These are phyloP conservation scores for Globisporangium emineosum DNA, from an alignment of 352 stramenopile genomes.

Conservation along the genomic window DNA sequence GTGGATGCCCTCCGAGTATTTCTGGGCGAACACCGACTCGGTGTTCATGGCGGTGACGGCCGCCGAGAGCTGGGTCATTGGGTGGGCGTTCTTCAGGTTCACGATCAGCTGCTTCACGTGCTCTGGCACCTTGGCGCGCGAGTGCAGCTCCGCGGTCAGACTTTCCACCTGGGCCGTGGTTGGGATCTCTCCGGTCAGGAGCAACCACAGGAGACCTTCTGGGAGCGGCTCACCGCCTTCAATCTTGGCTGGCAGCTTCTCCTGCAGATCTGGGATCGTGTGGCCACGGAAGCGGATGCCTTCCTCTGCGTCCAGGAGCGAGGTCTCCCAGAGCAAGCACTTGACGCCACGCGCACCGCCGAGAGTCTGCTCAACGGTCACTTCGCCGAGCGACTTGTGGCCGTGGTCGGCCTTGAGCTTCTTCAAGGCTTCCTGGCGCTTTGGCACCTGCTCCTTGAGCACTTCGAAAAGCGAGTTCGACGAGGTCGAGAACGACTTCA, in stretches of 20 bases:
- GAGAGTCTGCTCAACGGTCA: constrained; percentile 97
- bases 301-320: constrained; percentile 92
- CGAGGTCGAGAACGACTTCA: constrained; percentile 67
- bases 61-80: constrained; percentile 98
- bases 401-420: constrained; percentile 94
- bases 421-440: constrained; percentile 92
- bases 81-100: constrained; percentile 97
- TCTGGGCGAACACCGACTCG: constrained; percentile 95
- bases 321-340: constrained; percentile 99
- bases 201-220: constrained; percentile 97
- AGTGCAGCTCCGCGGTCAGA: constrained; percentile 95
- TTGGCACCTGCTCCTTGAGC: constrained; percentile 88
- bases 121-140: constrained; percentile 91
- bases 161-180: constrained; percentile 95
- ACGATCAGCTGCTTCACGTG: constrained; percentile 96
- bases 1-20: constrained; percentile 95
- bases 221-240: constrained; percentile 95
- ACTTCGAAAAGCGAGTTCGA: constrained; percentile 71
- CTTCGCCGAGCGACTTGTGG: constrained; percentile 89
- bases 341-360: constrained; percentile 97
- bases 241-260: constrained; percentile 90
- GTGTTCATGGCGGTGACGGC: constrained; percentile 94
- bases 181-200: constrained; percentile 96
- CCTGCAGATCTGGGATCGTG: constrained; percentile 98
- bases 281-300: constrained; percentile 99